These are phyloP conservation scores for Termitomyces sp. DNA, from an alignment of 768 basidiomycete genomes.

Conservation along the genomic window DNA sequence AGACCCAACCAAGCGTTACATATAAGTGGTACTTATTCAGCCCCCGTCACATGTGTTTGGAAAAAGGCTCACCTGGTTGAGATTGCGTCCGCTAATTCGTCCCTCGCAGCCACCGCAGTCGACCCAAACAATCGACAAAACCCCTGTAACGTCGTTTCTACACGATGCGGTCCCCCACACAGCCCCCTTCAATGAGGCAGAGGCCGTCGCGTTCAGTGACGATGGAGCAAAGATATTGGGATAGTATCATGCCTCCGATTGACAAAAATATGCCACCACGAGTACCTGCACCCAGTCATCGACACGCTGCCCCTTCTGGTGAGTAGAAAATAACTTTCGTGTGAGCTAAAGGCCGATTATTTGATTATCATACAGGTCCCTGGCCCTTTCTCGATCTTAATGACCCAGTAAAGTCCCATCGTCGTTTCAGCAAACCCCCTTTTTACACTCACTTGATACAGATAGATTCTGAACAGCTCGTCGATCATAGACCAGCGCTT, in stretches of 20 bases:
- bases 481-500: slow-evolving; percentile 10
- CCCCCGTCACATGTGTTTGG: neutral
- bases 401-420: slow-evolving; percentile 17
- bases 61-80: neutral
- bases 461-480: slow-evolving; percentile 24
- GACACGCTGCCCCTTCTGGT: slow-evolving; percentile 40
- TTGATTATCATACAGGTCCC: slow-evolving; percentile 20
- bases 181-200: neutral
- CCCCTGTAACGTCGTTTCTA: neutral
- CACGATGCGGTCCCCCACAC: neutral
- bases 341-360: neutral
- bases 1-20: too few relatives aligned
- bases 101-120: neutral
- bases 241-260: slow-evolving; percentile 6
- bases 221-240: slow-evolving; percentile 5
- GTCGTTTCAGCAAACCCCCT: neutral
- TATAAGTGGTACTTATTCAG: too few relatives aligned
- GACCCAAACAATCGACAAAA: neutral
- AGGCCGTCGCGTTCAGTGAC: slow-evolving; percentile 6
- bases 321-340: slow-evolving; percentile 17
- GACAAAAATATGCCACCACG: slow-evolving; percentile 18
- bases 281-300: slow-evolving; percentile 28
- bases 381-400: slow-evolving; percentile 36
- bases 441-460: slow-evolving; percentile 3
- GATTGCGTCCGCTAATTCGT: neutral